These are phyloP conservation scores for Oidium heveae DNA, from an alignment of 2,329 filamentous ascomycete genomes.

Conservation along the genomic window DNA sequence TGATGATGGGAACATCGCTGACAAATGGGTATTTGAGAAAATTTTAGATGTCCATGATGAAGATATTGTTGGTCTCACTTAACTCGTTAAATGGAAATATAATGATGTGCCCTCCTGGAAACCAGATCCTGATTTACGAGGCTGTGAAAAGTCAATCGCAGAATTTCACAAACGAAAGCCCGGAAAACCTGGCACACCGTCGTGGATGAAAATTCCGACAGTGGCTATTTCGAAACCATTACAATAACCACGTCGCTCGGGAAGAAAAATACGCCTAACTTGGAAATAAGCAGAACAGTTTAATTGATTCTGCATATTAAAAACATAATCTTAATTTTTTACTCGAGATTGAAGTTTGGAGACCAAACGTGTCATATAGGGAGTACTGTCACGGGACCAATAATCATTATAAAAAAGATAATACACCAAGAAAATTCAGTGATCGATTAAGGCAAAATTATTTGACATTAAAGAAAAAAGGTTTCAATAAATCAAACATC, in stretches of 20 bases:
- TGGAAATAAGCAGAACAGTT: neutral
- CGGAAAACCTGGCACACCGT: neutral
- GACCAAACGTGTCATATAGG: neutral
- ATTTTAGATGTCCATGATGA: conserved; percentile 32
- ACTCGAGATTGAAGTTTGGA: neutral
- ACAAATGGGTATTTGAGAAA: neutral
- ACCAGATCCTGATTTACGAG: neutral
- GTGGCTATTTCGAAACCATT: neutral
- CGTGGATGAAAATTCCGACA: neutral
- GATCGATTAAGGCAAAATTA: no score
- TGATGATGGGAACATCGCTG: neutral
- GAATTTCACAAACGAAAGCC: neutral
- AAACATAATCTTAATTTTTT: no score
- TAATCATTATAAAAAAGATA: no score
- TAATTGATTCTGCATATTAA: no score
- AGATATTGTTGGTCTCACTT: conserved; percentile 11
- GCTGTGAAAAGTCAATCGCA: neutral
- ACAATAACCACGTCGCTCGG: neutral
- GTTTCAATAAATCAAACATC: neutral
- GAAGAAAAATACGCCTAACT: neutral
- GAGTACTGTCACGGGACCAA: neutral
- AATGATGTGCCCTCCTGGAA: neutral
- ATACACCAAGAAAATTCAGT: no score
- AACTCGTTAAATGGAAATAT: neutral
- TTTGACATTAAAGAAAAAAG: neutral